Percentiles rank a stretch among this genome's conserved stretches.
These are phyloP conservation scores for Casuarina equisetifolia DNA, from an alignment of 306 rosid species.

Conservation along the genomic window DNA sequence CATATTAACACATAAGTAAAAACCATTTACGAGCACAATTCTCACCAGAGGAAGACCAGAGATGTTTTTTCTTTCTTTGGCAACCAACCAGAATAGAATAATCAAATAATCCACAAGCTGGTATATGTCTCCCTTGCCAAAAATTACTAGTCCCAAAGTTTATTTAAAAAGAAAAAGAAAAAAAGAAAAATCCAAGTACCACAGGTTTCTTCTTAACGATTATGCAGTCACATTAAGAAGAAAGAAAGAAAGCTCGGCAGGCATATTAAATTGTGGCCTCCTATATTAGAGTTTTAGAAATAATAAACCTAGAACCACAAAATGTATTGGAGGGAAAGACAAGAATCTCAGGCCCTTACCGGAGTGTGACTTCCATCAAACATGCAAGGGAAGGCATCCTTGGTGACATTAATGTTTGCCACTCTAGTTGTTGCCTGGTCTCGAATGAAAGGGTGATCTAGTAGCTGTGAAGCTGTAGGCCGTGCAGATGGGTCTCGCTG, in stretches of 20 bases:
- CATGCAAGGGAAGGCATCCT: constrained; percentile 66
- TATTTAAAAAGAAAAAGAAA: too few relatives aligned
- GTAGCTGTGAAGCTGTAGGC: constrained; percentile 64
- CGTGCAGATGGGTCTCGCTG: constrained; percentile 81
- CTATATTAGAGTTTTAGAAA: neutral
- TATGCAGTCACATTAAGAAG: neutral
- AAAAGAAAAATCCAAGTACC: neutral
- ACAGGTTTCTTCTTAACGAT: neutral
- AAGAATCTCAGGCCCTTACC: constrained; percentile 45
- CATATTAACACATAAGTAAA: neutral
- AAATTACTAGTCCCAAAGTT: neutral
- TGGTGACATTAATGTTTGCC: constrained; percentile 57
- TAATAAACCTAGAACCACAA: neutral
- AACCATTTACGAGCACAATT: neutral
- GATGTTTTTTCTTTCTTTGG: neutral
- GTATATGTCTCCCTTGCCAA: neutral
- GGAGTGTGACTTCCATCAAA: constrained; percentile 88
- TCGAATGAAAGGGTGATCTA: constrained; percentile 82
- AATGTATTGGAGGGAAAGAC: neutral
- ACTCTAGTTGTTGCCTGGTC: constrained; percentile 70
- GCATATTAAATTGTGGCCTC: neutral
- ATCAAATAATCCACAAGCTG: neutral
- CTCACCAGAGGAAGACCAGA: neutral
- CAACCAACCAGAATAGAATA: neutral
- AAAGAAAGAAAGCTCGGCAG: neutral